Percentiles rank a stretch among this genome's conserved stretches.
Conservation (phyloP, 768 basidiomycete genomes). For the Tylopilus rubrobrunneus region DNA sequence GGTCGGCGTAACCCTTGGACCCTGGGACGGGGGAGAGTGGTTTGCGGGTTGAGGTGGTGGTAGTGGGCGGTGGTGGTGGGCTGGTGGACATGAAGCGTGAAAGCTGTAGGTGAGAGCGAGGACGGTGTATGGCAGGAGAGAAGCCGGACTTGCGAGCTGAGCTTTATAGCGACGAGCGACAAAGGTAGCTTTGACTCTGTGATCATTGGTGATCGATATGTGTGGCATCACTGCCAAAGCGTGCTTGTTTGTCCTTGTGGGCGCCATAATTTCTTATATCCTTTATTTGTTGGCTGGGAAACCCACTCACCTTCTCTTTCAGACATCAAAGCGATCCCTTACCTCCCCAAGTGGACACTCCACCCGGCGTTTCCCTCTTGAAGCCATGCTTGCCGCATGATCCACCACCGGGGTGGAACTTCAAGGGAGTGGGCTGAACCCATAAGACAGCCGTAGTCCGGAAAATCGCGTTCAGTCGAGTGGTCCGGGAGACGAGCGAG, state of each 20-base stretch:
- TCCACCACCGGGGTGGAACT: neutral
- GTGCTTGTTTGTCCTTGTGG: slow-evolving; percentile 47
- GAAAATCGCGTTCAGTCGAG: neutral
- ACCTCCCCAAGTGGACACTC: neutral
- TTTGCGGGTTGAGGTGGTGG: neutral
- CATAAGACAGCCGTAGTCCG: neutral
- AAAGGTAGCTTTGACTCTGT: slow-evolving; percentile 23
- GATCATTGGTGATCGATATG: slow-evolving; percentile 33
- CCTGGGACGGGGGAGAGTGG: slow-evolving; percentile 18
- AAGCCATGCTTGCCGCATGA: neutral
- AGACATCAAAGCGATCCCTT: slow-evolving; percentile 1
- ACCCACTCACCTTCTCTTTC: slow-evolving; percentile 6
- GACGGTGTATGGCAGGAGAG: no score
- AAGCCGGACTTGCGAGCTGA: neutral
- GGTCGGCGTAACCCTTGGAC: slow-evolving; percentile 12
- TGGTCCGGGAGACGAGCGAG: neutral
- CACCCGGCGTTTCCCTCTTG: neutral
- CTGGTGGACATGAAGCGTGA: slow-evolving; percentile 17
- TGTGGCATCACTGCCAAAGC: no score
- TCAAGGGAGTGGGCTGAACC: no score
- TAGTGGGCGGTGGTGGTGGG: slow-evolving; percentile 4
- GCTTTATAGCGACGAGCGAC: slow-evolving; percentile 28
- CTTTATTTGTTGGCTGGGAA: slow-evolving; percentile 32
- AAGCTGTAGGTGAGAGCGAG: slow-evolving; percentile 5
- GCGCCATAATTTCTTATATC: slow-evolving; percentile 24